phyloP scores from a whole-genome alignment of 1,139 yeast species.

The Pichia sp. region DNA sequence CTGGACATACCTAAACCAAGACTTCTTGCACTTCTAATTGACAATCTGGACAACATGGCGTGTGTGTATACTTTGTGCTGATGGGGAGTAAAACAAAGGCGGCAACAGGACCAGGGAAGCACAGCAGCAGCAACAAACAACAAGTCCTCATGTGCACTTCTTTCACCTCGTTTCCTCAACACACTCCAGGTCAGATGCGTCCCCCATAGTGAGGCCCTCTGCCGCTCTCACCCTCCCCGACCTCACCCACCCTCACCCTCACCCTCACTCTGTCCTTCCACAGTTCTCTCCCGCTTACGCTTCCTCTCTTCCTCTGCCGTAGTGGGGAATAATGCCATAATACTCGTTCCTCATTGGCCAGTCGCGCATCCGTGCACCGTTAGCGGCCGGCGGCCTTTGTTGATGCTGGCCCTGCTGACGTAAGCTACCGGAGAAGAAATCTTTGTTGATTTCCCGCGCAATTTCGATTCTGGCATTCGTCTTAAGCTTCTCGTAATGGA shows the following conservation, averaged over 20 bases:
- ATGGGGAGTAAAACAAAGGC: not conserved
- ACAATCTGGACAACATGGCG: conserved; percentile 35
- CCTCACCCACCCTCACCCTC: not conserved
- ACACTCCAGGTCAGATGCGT: not conserved
- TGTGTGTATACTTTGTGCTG: not conserved
- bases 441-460: not conserved
- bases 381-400: not conserved
- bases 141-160: not conserved
- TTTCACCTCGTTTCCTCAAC: not conserved
- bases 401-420: not conserved
- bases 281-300: not conserved
- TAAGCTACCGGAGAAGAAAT: not conserved
- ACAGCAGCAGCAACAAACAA: not conserved
- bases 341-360: conserved; percentile 5
- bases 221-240: not conserved
- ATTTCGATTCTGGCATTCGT: not conserved
- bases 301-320: not conserved
- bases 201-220: not conserved
- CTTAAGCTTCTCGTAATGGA: not conserved
- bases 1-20: conserved; percentile 34
- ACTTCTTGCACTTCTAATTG: conserved; percentile 52
- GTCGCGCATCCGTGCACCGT: not conserved
- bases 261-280: not conserved
- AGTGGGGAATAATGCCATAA: not conserved
- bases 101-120: not conserved